Conservation (phyloP, 1,139 yeast species). For the Martiniozyma asiatica region DNA sequence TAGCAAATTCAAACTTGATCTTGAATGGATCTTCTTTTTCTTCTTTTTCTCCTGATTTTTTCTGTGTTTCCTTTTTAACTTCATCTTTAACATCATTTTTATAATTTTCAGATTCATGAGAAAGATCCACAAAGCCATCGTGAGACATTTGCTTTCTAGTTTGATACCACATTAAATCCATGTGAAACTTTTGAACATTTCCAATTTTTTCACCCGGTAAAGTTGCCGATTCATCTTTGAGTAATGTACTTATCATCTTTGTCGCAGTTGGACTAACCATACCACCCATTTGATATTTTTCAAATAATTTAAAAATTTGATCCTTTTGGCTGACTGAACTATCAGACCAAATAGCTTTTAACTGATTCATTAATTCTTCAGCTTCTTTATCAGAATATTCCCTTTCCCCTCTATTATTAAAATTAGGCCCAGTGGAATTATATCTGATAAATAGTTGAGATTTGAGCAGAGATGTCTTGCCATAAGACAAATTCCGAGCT, state of each 20-base stretch:
- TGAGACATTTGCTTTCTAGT: constrained; percentile 16
- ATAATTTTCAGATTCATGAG: constrained; percentile 7
- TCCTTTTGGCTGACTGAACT: constrained; percentile 13
- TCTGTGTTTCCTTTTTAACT: constrained; percentile 1
- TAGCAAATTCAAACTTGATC: constrained; percentile 9
- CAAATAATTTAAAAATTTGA: constrained; percentile 14
- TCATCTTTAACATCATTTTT: constrained; percentile 1
- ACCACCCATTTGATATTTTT: constrained; percentile 21
- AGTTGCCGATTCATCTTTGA: constrained; percentile 15
- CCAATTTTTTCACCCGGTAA: constrained; percentile 21
- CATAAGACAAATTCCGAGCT: no score
- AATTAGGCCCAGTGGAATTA: no score
- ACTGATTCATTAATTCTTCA: constrained; percentile 11
- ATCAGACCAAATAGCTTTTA: constrained; percentile 19
- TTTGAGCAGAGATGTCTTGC: no score
- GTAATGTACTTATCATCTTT: constrained; percentile 17
- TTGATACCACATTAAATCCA: constrained; percentile 20
- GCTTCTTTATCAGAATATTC: constrained; percentile 20
- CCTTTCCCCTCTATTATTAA: constrained; percentile 15
- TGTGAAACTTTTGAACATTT: constrained; percentile 21
- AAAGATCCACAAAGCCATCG: constrained; percentile 10
- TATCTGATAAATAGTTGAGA: no score
- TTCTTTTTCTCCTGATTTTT: constrained; percentile 3
- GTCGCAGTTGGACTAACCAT: constrained; percentile 21
- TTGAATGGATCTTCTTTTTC: constrained; percentile 8